phyloP scores from a whole-genome alignment of 192 early-diverging fungal species.

The Kappamyces sp. region DNA sequence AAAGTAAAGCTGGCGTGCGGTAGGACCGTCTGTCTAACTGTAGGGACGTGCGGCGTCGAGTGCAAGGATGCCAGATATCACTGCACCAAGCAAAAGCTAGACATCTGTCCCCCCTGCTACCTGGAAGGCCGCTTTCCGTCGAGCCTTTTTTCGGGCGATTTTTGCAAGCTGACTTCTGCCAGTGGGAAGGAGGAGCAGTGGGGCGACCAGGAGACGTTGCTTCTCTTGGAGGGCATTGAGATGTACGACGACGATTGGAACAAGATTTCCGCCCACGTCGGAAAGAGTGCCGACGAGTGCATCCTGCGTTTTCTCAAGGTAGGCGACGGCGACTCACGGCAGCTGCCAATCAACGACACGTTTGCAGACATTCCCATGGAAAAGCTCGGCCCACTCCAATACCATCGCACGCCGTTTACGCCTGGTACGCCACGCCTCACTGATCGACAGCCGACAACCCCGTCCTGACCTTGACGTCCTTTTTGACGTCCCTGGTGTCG shows the following conservation, averaged over 20 bases:
- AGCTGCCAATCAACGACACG: conserved; percentile 82
- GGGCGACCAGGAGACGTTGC: conserved; percentile 80
- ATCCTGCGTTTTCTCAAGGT: conserved; percentile 68
- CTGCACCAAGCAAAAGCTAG: conserved; percentile 61
- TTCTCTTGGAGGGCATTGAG: conserved; percentile 89
- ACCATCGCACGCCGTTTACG: conserved; percentile 62
- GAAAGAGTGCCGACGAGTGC: conserved; percentile 84
- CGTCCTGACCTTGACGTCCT: conserved; percentile 83
- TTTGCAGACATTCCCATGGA: conserved; percentile 40
- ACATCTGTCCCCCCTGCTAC: conserved; percentile 86
- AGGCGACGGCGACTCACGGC: conserved; percentile 23
- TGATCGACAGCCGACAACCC: conserved; percentile 77
- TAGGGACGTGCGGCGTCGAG: conserved; percentile 70
- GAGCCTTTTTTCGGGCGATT: conserved; percentile 75
- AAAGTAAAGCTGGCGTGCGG: conserved; percentile 49
- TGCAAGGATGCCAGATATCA: conserved; percentile 79
- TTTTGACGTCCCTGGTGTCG: conserved; percentile 78
- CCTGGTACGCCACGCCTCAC: not conserved
- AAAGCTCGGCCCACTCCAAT: conserved; percentile 61
- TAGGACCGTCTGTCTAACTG: no score
- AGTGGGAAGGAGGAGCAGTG: conserved; percentile 48
- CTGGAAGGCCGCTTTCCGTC: conserved; percentile 89
- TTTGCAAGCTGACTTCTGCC: conserved; percentile 54
- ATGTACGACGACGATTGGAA: conserved; percentile 93
- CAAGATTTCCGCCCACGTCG: conserved; percentile 86